These are phyloP conservation scores for Micractinium conductrix DNA, from an alignment of 139 green algal species.

Conservation along the genomic window DNA sequence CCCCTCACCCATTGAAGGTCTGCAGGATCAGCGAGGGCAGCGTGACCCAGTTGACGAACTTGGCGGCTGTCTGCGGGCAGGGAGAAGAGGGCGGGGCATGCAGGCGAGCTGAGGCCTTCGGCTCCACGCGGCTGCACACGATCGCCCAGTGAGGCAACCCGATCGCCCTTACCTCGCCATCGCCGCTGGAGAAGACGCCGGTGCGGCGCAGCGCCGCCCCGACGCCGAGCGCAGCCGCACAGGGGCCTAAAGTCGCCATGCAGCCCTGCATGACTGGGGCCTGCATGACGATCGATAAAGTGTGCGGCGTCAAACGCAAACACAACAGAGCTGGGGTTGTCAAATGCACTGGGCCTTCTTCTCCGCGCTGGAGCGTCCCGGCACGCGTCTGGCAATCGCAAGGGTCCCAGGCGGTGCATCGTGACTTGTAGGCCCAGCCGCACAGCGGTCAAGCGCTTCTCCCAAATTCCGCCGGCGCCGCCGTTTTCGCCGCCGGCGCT, in stretches of 20 bases:
- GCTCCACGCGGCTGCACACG: background rate
- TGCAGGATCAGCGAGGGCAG: conserved; percentile 59
- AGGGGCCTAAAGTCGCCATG: background rate
- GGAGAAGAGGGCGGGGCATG: background rate
- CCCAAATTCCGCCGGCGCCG: too few species aligned
- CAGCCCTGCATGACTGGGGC: background rate
- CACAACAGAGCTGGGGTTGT: too few species aligned
- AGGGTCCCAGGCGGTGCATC: too few species aligned
- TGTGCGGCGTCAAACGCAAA: too few species aligned
- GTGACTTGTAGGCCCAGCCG: too few species aligned
- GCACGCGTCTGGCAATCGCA: too few species aligned
- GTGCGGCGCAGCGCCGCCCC: background rate
- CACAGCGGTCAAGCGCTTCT: too few species aligned
- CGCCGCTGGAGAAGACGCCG: background rate
- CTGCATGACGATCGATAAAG: background rate
- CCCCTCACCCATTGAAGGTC: conserved; percentile 37
- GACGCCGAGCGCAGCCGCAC: conserved; percentile 4
- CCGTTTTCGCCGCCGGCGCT: too few species aligned
- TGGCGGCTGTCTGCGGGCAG: conserved; percentile 40
- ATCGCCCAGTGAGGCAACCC: background rate
- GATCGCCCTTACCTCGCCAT: conserved; percentile 29
- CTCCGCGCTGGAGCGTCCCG: background rate
- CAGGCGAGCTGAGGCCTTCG: background rate
- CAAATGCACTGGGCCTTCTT: background rate
- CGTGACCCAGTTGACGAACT: conserved; percentile 46